Percentiles rank a stretch among this genome's conserved stretches.
Conservation (phyloP, 768 basidiomycete species). For the Saitozyma sp. region DNA sequence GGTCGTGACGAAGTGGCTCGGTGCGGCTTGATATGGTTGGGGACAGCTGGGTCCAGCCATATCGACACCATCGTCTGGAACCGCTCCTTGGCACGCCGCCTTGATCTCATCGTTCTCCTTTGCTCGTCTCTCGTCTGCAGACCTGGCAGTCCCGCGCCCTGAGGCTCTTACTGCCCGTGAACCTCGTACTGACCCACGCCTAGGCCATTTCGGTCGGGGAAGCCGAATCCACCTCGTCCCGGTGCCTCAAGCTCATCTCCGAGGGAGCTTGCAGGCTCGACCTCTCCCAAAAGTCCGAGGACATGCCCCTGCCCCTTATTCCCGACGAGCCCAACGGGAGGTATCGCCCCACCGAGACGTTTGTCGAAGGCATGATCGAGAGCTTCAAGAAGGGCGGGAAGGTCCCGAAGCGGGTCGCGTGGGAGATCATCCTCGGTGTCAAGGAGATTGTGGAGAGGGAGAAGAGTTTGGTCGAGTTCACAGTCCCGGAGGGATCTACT, state of each 20-base stretch:
- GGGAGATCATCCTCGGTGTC: slow-evolving; percentile 93
- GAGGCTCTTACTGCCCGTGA: background rate
- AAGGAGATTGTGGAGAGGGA: slow-evolving; percentile 72
- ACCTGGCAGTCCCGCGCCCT: background rate
- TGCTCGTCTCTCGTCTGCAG: background rate
- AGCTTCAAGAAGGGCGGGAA: slow-evolving; percentile 94
- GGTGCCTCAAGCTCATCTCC: slow-evolving; percentile 74
- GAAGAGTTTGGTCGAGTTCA: slow-evolving; percentile 75
- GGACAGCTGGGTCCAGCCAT: background rate
- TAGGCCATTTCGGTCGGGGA: slow-evolving; percentile 86
- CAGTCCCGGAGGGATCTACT: slow-evolving; percentile 72
- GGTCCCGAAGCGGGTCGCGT: slow-evolving; percentile 83
- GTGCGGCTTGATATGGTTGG: background rate
- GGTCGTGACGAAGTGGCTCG: background rate
- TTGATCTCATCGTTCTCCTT: background rate
- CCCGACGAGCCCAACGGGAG: slow-evolving; percentile 56
- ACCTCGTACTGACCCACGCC: slow-evolving; percentile 3
- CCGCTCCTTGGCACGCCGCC: background rate
- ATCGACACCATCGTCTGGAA: background rate
- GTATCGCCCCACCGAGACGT: slow-evolving; percentile 71
- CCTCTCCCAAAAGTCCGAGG: slow-evolving; percentile 33
- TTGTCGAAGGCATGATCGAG: slow-evolving; percentile 79
- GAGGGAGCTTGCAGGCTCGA: slow-evolving; percentile 82
- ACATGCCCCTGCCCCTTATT: slow-evolving; percentile 69
- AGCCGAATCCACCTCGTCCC: slow-evolving; percentile 72